A percentile compares a stretch with the other conserved stretches of the same genome.
Conservation (phyloP, 169 alveolate species). For the Plasmodium vivax region DNA sequence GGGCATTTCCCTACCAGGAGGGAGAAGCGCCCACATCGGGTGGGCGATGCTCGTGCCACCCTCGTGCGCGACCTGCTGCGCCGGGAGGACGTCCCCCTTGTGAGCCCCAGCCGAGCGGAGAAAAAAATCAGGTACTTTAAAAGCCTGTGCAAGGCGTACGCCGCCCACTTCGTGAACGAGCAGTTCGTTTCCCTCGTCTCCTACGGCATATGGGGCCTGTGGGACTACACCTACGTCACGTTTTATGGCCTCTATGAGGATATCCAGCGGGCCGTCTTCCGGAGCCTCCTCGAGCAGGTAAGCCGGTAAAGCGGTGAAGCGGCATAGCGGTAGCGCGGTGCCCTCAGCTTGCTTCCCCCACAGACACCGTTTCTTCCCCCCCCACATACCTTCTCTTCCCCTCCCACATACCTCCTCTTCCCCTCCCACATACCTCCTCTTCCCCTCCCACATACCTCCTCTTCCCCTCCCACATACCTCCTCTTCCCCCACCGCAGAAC, state of each 20-base stretch:
- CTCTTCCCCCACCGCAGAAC: constrained; percentile 26
- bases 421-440: background rate
- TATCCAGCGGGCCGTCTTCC: constrained; percentile 37
- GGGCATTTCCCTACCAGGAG: background rate
- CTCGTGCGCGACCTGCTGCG: background rate
- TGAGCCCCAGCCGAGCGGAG: background rate
- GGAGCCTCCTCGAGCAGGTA: constrained; percentile 37
- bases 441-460: no score
- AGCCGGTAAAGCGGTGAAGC: background rate
- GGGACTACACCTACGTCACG: constrained; percentile 58
- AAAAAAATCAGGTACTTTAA: constrained; percentile 27
- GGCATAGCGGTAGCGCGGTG: background rate
- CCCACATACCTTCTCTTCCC: background rate
- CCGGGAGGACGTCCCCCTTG: background rate
- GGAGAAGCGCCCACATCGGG: background rate
- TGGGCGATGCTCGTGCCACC: background rate
- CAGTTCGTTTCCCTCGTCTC: constrained; percentile 60
- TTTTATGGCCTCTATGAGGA: constrained; percentile 60
- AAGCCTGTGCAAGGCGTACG: constrained; percentile 23
- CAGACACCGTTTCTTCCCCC: no score
- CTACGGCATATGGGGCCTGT: constrained; percentile 71
- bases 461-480: background rate
- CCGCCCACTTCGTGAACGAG: constrained; percentile 55
- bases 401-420: background rate
- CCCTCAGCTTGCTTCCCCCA: no score